Base-by-base conservation (phyloP, 768 basidiomycete species). In the Clavulina sp. region DNA sequence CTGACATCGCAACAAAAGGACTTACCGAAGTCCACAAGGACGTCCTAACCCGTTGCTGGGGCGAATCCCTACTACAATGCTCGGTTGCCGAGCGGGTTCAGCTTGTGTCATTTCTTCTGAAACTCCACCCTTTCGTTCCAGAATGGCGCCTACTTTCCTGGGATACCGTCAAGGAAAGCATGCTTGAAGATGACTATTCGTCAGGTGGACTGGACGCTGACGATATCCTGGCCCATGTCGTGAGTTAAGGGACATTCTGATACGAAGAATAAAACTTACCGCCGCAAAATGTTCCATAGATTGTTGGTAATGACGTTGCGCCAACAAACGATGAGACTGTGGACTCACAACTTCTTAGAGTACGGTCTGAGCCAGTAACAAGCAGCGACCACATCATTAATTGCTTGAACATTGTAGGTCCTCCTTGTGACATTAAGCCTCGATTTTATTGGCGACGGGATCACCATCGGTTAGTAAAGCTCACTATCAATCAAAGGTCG, bases 81-180 rank as follows among this genome's bases (percentile, higher is more conserved):
- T 73, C 80, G 1, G 67, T 78, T 9, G 54, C 67, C 1, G 80
- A 82, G 49, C 73, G 79, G 16, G 64, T 73, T 31, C 73, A 69
- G 48, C 67, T 85, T 7, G 66, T 76, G 16, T 68, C 71, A 5
- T 85, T 84, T 63, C 65, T 84, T 18, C 70, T 76, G 29, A 80
- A 80, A 57, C 69, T 86, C 28, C 76, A 69, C n/a, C 69, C 80
- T 0, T 73, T 81, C 63, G 80, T 84, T 62, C 72, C 80, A 18
- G 61, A 57, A 13, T 85, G 83, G 83, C 5, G 16, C 84, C 81
- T 82, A 32, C 61, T 84, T 9, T 73, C 76, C 0, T 84, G 81
- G 81, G 69, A 73, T 28, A 68, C 67, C 24, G 70, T 84, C 28
- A 63, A 78, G 41, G 78, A 79, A 55, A 66, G 72, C 0, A 65